phyloP scores from a whole-genome alignment of 768 basidiomycete genomes.

The Mycena rebaudengoi region DNA sequence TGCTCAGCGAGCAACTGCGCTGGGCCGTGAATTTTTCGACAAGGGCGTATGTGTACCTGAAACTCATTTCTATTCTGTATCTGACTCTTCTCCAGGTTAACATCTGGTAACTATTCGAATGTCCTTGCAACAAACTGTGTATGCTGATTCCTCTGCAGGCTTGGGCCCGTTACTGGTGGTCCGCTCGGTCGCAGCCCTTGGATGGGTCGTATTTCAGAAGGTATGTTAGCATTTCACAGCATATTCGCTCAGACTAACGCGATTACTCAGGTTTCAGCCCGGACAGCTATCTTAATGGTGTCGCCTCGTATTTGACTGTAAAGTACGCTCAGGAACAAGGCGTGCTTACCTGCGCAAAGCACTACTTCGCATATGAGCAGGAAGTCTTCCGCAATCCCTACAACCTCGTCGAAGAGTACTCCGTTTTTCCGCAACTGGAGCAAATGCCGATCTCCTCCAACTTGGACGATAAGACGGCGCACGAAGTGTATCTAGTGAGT shows the following conservation, averaged over 20 bases:
- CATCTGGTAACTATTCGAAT: constrained; percentile 3
- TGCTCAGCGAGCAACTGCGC: constrained; percentile 1
- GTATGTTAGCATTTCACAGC: background rate
- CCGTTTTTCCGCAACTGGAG: constrained; percentile 1
- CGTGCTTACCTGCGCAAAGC: constrained; percentile 17
- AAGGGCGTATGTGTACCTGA: constrained; percentile 2
- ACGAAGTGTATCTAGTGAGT: constrained; percentile 11
- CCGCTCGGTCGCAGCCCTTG: constrained; percentile 1
- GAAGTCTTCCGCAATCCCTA: constrained; percentile 11
- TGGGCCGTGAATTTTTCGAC: constrained; percentile 15
- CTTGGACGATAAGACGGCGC: constrained; percentile 16
- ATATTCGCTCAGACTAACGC: background rate
- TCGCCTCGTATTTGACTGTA: constrained; percentile 10
- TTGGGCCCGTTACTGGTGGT: constrained; percentile 13
- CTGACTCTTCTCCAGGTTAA: constrained; percentile 1
- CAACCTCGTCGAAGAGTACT: background rate
- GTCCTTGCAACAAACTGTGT: background rate
- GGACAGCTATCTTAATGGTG: constrained; percentile 16
- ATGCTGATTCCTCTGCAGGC: background rate
- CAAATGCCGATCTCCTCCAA: constrained; percentile 15
- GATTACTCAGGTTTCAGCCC: constrained; percentile 11
- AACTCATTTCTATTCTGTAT: background rate
- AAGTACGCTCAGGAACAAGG: constrained; percentile 11
- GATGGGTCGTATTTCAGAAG: constrained; percentile 12
- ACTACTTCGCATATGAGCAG: constrained; percentile 14